A percentile compares a stretch with the other conserved stretches of the same genome.
phyloP scores from a whole-genome alignment of 2,329 filamentous ascomycete genomes.

The Calonectria ilicicola region DNA sequence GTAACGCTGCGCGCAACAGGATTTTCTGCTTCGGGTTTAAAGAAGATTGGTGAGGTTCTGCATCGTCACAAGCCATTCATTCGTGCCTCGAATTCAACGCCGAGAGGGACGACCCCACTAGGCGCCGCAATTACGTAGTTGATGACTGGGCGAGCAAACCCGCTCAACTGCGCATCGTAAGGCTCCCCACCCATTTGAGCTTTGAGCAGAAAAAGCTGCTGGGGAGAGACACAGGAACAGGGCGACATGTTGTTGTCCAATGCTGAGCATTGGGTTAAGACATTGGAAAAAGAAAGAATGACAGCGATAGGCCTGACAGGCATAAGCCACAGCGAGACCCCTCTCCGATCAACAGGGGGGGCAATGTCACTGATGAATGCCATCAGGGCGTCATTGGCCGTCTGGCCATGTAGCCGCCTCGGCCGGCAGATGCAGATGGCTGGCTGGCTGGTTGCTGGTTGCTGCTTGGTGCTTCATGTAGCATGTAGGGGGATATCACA shows the following conservation, averaged over 20 bases:
- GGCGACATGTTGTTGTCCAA: neutral
- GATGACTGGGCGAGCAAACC: slow-evolving; percentile 3
- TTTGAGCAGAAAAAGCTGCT: neutral
- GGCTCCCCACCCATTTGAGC: neutral
- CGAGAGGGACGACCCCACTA: slow-evolving; percentile 21
- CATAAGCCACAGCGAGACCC: slow-evolving; percentile 6
- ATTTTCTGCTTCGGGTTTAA: neutral
- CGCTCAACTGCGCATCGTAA: slow-evolving; percentile 6
- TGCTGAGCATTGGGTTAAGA: neutral
- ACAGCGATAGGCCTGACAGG: slow-evolving; percentile 14
- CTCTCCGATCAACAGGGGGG: slow-evolving; percentile 10
- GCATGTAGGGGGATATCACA: neutral
- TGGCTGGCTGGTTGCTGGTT: too few relatives aligned
- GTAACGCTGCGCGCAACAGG: slow-evolving; percentile 1
- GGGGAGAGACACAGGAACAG: neutral
- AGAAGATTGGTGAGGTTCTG: slow-evolving; percentile 18
- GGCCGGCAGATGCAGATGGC: slow-evolving; percentile 19
- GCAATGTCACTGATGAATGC: neutral
- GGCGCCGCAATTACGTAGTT: slow-evolving; percentile 31
- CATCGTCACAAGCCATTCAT: slow-evolving; percentile 13
- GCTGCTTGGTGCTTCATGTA: neutral
- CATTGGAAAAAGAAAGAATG: neutral
- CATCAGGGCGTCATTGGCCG: slow-evolving; percentile 8
- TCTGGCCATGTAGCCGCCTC: slow-evolving; percentile 15
- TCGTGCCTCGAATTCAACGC: slow-evolving; percentile 20